These are phyloP conservation scores for Tillandsia fasciculata DNA, from an alignment of 176 grass and related monocot species.

Conservation along the genomic window DNA sequence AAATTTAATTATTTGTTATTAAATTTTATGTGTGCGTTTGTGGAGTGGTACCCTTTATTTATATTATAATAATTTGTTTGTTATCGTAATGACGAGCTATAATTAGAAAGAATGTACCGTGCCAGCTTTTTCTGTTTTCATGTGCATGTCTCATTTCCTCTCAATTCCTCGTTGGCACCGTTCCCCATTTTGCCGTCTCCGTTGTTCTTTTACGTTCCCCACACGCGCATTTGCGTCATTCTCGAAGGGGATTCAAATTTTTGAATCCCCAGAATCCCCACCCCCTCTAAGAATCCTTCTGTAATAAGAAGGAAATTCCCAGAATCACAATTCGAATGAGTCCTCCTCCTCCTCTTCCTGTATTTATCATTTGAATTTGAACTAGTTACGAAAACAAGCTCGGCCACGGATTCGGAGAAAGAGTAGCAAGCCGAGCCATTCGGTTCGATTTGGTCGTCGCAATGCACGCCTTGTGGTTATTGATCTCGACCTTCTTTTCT, in stretches of 20 bases:
- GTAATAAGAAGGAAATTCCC: too few species aligned
- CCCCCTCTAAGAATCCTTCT: too few species aligned
- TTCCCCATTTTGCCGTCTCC: neutral
- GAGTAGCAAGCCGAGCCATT: neutral
- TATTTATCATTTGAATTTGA: too few species aligned
- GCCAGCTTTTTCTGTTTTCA: neutral
- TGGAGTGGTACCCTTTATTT: too few species aligned
- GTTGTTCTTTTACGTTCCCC: neutral
- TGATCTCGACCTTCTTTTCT: constrained; percentile 1
- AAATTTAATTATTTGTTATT: too few species aligned
- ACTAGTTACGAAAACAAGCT: too few species aligned
- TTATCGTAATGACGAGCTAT: neutral
- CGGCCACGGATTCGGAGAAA: neutral
- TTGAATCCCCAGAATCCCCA: too few species aligned
- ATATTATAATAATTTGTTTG: neutral
- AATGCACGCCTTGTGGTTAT: neutral
- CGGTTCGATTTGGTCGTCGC: neutral
- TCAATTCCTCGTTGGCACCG: neutral
- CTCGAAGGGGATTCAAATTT: too few species aligned
- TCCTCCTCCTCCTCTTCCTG: too few species aligned
- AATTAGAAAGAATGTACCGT: neutral
- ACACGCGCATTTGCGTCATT: too few species aligned
- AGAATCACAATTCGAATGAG: too few species aligned
- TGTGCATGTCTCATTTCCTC: neutral
- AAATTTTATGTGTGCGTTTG: too few species aligned